A percentile compares a stretch with the other conserved stretches of the same genome.
Conservation (phyloP, 805 yeast species). For the Cyberlindnera sargentensis region DNA sequence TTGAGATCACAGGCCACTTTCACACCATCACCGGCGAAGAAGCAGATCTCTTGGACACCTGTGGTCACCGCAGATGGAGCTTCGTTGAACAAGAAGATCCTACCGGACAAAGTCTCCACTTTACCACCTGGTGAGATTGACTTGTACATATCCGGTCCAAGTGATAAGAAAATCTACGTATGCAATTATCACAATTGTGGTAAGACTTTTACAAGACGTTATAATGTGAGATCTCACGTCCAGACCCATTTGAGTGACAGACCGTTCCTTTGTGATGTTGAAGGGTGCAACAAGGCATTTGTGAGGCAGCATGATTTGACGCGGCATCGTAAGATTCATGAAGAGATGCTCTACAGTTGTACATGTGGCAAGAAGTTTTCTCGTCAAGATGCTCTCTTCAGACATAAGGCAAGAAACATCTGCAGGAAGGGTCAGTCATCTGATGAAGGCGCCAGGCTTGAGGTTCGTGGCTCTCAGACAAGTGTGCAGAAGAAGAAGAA, state of each 20-base stretch:
- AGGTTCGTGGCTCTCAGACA: slow-evolving; percentile 7
- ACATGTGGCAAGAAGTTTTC: slow-evolving; percentile 94
- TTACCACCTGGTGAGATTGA: slow-evolving; percentile 89
- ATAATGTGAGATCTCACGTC: slow-evolving; percentile 90
- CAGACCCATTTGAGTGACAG: slow-evolving; percentile 95
- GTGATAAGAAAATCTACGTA: slow-evolving; percentile 57
- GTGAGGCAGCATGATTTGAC: slow-evolving; percentile 94
- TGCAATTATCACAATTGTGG: slow-evolving; percentile 78
- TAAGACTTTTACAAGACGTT: slow-evolving; percentile 78
- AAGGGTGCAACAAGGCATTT: slow-evolving; percentile 72
- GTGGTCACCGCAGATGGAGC: slow-evolving; percentile 14
- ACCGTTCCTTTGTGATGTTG: slow-evolving; percentile 69
- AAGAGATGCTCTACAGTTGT: slow-evolving; percentile 64
- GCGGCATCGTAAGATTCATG: slow-evolving; percentile 84
- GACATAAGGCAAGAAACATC: slow-evolving; percentile 73
- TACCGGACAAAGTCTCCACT: slow-evolving; percentile 39
- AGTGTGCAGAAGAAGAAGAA: slow-evolving; percentile 11
- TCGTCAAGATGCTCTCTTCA: slow-evolving; percentile 78
- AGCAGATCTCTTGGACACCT: slow-evolving; percentile 20
- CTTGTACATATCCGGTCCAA: slow-evolving; percentile 74
- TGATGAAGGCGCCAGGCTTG: slow-evolving; percentile 5
- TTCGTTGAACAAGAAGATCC: slow-evolving; percentile 14
- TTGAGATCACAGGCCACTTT: slow-evolving; percentile 30
- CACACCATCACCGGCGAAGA: slow-evolving; percentile 11
- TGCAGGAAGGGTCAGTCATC: slow-evolving; percentile 63